A percentile compares a stretch with the other conserved stretches of the same genome.
Conservation (phyloP, 495 filamentous ascomycete genomes). For the Elasticomyces elasticus region DNA sequence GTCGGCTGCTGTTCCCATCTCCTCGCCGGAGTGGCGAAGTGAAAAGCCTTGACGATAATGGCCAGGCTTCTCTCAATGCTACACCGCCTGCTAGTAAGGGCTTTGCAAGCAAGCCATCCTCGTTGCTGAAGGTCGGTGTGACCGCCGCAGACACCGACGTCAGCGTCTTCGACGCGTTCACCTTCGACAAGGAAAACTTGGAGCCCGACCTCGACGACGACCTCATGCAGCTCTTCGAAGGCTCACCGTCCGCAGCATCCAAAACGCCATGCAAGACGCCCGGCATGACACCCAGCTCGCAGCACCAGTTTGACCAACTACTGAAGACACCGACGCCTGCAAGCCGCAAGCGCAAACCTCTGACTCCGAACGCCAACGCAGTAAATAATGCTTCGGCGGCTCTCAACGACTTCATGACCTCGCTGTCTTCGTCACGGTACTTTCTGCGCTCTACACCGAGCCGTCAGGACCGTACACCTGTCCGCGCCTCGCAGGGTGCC, state of each 20-base stretch:
- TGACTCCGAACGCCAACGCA: conserved; percentile 9
- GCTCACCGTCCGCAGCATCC: conserved; percentile 16
- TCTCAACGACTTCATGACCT: conserved; percentile 22
- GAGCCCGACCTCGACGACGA: conserved; percentile 28
- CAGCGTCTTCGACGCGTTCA: conserved; percentile 20
- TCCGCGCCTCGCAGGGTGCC: neutral
- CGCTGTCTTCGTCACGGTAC: conserved; percentile 16
- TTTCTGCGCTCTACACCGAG: conserved; percentile 20
- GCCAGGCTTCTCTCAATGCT: conserved; percentile 7
- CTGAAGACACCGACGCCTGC: conserved; percentile 16
- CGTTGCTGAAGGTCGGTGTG: conserved; percentile 44
- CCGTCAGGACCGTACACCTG: conserved; percentile 11
- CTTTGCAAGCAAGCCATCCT: neutral
- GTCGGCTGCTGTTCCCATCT: conserved; percentile 68
- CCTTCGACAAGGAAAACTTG: conserved; percentile 35
- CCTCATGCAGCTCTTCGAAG: conserved; percentile 20
- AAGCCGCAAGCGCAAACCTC: conserved; percentile 17
- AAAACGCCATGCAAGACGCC: conserved; percentile 21
- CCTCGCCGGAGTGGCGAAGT: conserved; percentile 28
- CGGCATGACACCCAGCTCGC: conserved; percentile 7
- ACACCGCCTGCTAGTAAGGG: conserved; percentile 1
- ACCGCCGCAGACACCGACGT: conserved; percentile 25
- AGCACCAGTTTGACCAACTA: conserved; percentile 10
- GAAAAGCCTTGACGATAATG: conserved; percentile 29
- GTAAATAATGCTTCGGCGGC: neutral